These are phyloP conservation scores for Amanita pseudoporphyria DNA, from an alignment of 768 basidiomycete genomes.

Conservation along the genomic window DNA sequence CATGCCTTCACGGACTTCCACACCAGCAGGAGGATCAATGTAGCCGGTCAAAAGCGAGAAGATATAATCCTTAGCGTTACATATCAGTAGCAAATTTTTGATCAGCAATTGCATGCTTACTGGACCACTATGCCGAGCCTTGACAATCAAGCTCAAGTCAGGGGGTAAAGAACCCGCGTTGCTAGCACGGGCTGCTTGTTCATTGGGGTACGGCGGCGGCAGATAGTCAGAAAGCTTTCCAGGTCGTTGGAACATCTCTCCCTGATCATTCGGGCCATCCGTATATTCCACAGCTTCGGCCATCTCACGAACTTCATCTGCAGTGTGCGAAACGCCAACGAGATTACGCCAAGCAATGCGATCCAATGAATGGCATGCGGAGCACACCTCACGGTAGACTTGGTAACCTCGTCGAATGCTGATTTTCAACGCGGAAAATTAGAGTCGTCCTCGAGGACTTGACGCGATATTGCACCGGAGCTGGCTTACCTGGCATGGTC, in stretches of 20 bases:
- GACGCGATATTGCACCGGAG: not conserved
- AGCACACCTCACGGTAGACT: conserved; percentile 98
- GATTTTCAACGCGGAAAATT: conserved; percentile 3
- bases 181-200: conserved; percentile 90
- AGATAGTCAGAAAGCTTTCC: conserved; percentile 98
- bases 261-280: conserved; percentile 89
- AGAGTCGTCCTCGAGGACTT: not conserved
- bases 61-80: conserved; percentile 71
- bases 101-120: conserved; percentile 40
- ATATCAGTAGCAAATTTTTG: not conserved
- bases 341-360: conserved; percentile 99
- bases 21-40: conserved; percentile 90
- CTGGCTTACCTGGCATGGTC: conserved; percentile 87
- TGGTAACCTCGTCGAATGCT: conserved; percentile 95
- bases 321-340: conserved; percentile 96
- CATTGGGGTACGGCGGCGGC: conserved; percentile 92
- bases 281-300: conserved; percentile 96
- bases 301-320: conserved; percentile 79
- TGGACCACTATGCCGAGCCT: conserved; percentile 94
- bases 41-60: conserved; percentile 97
- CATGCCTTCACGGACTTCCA: conserved; percentile 93
- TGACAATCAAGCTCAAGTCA: conserved; percentile 93
- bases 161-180: conserved; percentile 96
- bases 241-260: conserved; percentile 98
- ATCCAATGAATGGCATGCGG: conserved; percentile 97